Conservation (phyloP, 2,329 filamentous ascomycete species). For the Cadophora gregata region DNA sequence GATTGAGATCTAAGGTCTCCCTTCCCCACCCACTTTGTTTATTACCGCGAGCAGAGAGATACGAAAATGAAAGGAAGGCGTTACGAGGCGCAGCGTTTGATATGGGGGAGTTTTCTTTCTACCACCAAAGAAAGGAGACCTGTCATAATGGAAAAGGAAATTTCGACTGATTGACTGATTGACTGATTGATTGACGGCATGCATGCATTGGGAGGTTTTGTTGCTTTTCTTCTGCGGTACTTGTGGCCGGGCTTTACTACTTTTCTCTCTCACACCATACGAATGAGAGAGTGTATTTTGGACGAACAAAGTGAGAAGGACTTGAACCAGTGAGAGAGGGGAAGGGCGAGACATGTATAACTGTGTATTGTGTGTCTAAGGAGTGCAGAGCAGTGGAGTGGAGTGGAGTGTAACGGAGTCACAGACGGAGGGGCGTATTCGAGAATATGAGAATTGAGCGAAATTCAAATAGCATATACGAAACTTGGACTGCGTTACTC, state of each 20-base stretch:
- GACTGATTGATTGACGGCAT: conserved; percentile 26
- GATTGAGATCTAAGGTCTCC: conserved; percentile 44
- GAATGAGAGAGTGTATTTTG: background rate
- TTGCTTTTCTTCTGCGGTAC: conserved; percentile 14
- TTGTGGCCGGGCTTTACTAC: background rate
- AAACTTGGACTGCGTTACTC: conserved; percentile 14
- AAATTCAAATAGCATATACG: conserved; percentile 28
- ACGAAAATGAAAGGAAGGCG: conserved; percentile 38
- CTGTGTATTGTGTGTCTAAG: background rate
- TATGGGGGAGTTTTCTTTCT: conserved; percentile 22
- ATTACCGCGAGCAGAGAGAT: conserved; percentile 28
- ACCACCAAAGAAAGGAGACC: conserved; percentile 20
- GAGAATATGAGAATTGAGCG: conserved; percentile 12
- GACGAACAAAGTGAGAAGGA: background rate
- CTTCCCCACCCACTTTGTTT: conserved; percentile 20
- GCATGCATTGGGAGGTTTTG: conserved; percentile 34
- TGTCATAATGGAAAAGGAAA: conserved; percentile 30
- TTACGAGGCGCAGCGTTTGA: conserved; percentile 36
- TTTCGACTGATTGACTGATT: background rate
- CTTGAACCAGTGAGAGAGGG: no score
- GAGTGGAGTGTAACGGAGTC: no score
- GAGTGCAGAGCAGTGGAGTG: background rate
- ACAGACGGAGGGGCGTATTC: conserved; percentile 26
- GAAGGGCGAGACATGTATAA: background rate
- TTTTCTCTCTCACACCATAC: background rate